Evolutionary conservation across 371 early-diverging fungal species (phyloP), one percentile per base, ranked within the genome.

Genomic region (Mucor velutinosus): DNA sequence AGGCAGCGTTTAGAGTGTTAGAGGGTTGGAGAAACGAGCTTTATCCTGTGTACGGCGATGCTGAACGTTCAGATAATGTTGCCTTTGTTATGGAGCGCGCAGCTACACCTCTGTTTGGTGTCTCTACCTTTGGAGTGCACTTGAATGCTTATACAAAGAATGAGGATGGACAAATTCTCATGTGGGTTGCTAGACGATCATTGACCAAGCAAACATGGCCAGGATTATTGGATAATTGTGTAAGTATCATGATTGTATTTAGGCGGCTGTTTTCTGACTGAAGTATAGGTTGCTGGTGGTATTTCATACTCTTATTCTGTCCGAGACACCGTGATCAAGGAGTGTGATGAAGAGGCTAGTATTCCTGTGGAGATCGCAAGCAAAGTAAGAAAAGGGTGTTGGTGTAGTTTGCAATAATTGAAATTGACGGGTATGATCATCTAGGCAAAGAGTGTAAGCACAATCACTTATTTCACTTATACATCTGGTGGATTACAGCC

Each of bases 321-420:
- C 0, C 66, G 76, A 37, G 89, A 86, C 27, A 90, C 92, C 2
- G 82, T 95, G 17, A 66, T 95, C 35, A 94, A 95, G 71, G 98
- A 98, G 67, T 95, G 94, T 69, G 84, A 84, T 65, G 98, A 98
- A 78, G 97, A 98, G 73, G 97, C 94, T 3, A 89, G 88, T 30
- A 83, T 97, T 39, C 88, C 93, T 0, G 29, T 37, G 6, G 62
- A 74, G 0, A 64, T 92, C 45, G 88, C 91, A n/a, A 45, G 68
- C 23, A 80, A 72, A 67, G 79, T 80, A 76, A 51, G 23, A 10
- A 10, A 21, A 11, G 3, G 21, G 1, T 4, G 10, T 37, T 37
- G 11, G 14, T 37, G 37, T 37, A 14, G 14, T 37, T 37, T 37
- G 37, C 14, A 37, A 12, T 0, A 37, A 37, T 37, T 14, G 1